Conservation (phyloP, 805 yeast genomes). For the Yarrowia keelungensis region DNA sequence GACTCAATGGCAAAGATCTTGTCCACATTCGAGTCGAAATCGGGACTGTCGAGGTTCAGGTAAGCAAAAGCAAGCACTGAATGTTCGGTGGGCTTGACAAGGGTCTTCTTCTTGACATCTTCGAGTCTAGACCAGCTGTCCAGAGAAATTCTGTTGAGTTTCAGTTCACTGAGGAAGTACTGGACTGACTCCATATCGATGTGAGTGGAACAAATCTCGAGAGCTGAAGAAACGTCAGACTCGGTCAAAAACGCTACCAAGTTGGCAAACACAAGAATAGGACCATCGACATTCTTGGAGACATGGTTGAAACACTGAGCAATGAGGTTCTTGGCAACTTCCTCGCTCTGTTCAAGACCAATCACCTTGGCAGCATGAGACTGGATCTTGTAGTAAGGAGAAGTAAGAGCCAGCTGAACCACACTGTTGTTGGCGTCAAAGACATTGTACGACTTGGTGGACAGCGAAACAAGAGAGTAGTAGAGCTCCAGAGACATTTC, state of each 20-base stretch:
- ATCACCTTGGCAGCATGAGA: slow-evolving; percentile 13
- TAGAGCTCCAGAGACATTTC: slow-evolving; percentile 18
- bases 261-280: slow-evolving; percentile 19
- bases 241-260: not conserved
- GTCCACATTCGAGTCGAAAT: slow-evolving; percentile 49
- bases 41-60: slow-evolving; percentile 28
- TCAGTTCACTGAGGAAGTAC: slow-evolving; percentile 8
- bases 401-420: slow-evolving; percentile 18
- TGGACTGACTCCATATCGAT: slow-evolving; percentile 19
- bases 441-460: slow-evolving; percentile 18
- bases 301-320: slow-evolving; percentile 7
- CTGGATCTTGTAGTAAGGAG: slow-evolving; percentile 33
- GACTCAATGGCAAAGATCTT: slow-evolving; percentile 62
- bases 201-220: slow-evolving; percentile 9
- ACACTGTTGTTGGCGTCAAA: slow-evolving; percentile 28
- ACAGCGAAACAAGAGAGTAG: slow-evolving; percentile 29
- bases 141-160: slow-evolving; percentile 18
- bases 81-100: slow-evolving; percentile 29
- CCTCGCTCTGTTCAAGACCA: slow-evolving; percentile 21
- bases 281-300: slow-evolving; percentile 19
- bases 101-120: slow-evolving; percentile 20
- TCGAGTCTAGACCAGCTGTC: slow-evolving; percentile 9
- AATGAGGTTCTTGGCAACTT: not conserved
- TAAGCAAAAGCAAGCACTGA: slow-evolving; percentile 54
- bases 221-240: slow-evolving; percentile 3